Evolutionary conservation across 2,329 filamentous ascomycete species (phyloP), one percentile per base, ranked within the genome.

Genomic region (Aspergillus spinulosporus): DNA sequence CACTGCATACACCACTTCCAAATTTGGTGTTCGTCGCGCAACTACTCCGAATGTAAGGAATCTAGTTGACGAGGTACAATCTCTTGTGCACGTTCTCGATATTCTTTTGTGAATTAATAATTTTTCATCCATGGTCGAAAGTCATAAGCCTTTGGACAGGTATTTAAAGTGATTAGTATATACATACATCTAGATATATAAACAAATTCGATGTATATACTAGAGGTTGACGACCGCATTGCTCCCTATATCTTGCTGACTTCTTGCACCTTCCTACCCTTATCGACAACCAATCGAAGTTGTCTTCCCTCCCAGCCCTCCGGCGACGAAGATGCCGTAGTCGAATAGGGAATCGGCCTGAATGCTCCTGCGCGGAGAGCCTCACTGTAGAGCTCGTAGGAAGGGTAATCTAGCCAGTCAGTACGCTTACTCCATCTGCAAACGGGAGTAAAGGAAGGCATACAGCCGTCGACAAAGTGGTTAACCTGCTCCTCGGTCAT

Each of bases 401-500:
- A 86, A 3, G 88, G 88, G 65, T 86, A 89, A 71, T 90, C 76
- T 78, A 47, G 15, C n/a, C 47, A 14, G 54, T 56, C 42, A 58
- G 51, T 7, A 21, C 21, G 21, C 9, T 26, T 6, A 3, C 5
- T 29, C 5, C 34, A 8, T 29, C 9, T 5, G 45, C 14, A 32
- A 53, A 21, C 21, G 21, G 21, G 14, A n/a, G 3, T 15, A 7
- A 2, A 4, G 21, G 37, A 12, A n/a, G 14, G 73, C 80, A 61
- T 68, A 83, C 80, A 85, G 61, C 85, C 84, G 68, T 88, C 82
- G 12, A 90, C 89, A 71, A 96, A 96, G 46, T 82, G 78, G 55
- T 84, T 79, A 43, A 96, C 90, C 70, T 93, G 83, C 54, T 90
- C 87, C 63, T 90, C 87, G 1, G 84, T 88, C 92, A 96, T 96